Evolutionary conservation across 129 eudicot genomes (phyloP), one percentile per base, ranked within the genome.

Genomic region (carrot (Daucus carota)): DNA sequence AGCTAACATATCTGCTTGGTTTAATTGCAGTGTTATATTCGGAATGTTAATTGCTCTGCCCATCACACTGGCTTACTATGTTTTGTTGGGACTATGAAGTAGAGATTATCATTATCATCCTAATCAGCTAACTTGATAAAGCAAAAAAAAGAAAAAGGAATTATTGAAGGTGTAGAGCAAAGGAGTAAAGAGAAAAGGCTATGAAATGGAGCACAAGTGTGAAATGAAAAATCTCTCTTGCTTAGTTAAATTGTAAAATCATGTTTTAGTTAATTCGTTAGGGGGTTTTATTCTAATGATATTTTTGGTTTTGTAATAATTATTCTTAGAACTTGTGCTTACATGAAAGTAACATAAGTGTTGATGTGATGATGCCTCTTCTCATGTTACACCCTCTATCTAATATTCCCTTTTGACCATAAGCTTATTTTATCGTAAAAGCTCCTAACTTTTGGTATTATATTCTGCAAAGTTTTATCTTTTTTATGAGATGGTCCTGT

Each of bases 41-140:
- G 98, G 98, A 29, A 92, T 92, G 98, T 77, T 90, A 47, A 81
- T 92, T 43, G 98, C 98, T 0, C 81, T 92, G 66, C 98, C 98
- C 6, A 90, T 92, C 46, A 92, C 98, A 50, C 87, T 92, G 5
- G 89, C 85, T 34, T 92, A 92, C 90, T 92, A 92, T 82, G 90
- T 92, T 57, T 76, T 86, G 78, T 79, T 92, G 76, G 98, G 98
- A 78, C 22, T 32, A 13, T 34, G 75, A 44, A 33, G 54, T 28
- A 12, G 10, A 41, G 72, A 57, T 24, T 38, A 38, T 71, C 24
- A 57, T 24, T 38, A 38, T 71, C 24, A 14, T 45, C 24, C 24
- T 11, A 54, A 11, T 17, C 22, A 29, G 36, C 52, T 18, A 26
- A 6, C 57, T 71, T 57, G 65, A 57, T 28, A 57, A 57, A 57